phyloP scores from a whole-genome alignment of 441 rosid genomes.

The Breynia disticha region DNA sequence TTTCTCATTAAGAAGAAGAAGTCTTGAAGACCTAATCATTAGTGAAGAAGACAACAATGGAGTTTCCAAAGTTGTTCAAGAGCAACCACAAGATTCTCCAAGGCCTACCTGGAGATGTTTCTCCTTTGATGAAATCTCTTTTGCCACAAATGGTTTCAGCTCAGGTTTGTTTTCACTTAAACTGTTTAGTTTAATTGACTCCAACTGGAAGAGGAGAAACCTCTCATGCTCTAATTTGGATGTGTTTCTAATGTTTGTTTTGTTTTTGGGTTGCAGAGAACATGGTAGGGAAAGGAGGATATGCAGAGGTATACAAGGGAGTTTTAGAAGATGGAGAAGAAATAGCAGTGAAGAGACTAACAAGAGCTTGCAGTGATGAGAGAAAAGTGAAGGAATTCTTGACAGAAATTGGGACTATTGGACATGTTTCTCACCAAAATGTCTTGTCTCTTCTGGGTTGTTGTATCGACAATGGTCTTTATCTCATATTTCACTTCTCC shows the following conservation, averaged over 20 bases:
- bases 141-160: conserved; percentile 63
- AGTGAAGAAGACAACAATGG: conserved; percentile 8
- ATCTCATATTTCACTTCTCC: conserved; percentile 76
- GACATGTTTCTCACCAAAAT: conserved; percentile 82
- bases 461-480: conserved; percentile 83
- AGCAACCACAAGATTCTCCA: conserved; percentile 26
- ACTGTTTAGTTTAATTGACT: not conserved
- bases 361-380: conserved; percentile 61
- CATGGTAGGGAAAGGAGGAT: conserved; percentile 87
- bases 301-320: conserved; percentile 90
- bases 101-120: conserved; percentile 91
- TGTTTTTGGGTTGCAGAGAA: conserved; percentile 37
- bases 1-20: conserved; percentile 53
- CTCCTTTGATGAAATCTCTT: conserved; percentile 63
- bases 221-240: not conserved
- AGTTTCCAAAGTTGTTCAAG: conserved; percentile 19
- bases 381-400: conserved; percentile 87
- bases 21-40: conserved; percentile 32
- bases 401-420: conserved; percentile 90
- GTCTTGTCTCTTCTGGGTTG: conserved; percentile 75
- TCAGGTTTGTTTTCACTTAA: conserved; percentile 37
- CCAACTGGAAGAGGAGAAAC: not conserved
- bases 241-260: not conserved
- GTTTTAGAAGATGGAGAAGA: conserved; percentile 39
- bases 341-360: conserved; percentile 81